Percentiles rank a stretch among this genome's conserved stretches.
phyloP scores from a whole-genome alignment of 495 filamentous ascomycete species.

The Terfezia claveryi region DNA sequence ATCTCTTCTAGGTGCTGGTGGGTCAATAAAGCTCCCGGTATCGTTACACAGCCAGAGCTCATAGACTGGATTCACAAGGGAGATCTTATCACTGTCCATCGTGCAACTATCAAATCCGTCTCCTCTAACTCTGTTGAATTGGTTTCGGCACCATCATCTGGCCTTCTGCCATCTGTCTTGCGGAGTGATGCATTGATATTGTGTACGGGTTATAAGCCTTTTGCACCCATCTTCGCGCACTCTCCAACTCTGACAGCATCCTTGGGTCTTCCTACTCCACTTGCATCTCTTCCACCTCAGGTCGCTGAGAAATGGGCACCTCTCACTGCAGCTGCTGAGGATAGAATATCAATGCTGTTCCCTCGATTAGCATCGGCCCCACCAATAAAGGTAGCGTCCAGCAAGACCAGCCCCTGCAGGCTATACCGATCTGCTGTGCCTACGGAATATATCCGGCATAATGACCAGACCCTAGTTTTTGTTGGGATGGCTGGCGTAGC shows the following conservation, averaged over 20 bases:
- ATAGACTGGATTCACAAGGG: conserved; percentile 8
- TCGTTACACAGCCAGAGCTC: conserved; percentile 9
- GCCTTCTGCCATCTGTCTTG: neutral
- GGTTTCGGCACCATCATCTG: neutral
- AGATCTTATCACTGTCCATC: conserved; percentile 11
- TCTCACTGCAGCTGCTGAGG: neutral
- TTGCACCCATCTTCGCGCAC: neutral
- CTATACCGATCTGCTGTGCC: neutral
- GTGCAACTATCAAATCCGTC: conserved; percentile 4
- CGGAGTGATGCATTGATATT: neutral
- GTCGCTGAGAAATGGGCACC: neutral
- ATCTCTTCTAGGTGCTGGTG: neutral
- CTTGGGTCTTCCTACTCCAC: neutral
- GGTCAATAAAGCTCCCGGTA: neutral
- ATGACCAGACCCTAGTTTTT: neutral
- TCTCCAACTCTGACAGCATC: neutral
- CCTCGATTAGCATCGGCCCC: neutral
- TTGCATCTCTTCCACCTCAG: neutral
- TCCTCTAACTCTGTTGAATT: neutral
- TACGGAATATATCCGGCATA: neutral
- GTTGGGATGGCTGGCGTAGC: neutral
- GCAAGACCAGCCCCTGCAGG: neutral
- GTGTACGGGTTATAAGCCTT: neutral
- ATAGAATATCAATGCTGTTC: neutral
- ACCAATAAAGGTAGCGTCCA: neutral